These are phyloP conservation scores for Hirschioporus abietinus DNA, from an alignment of 768 basidiomycete genomes.

Conservation along the genomic window DNA sequence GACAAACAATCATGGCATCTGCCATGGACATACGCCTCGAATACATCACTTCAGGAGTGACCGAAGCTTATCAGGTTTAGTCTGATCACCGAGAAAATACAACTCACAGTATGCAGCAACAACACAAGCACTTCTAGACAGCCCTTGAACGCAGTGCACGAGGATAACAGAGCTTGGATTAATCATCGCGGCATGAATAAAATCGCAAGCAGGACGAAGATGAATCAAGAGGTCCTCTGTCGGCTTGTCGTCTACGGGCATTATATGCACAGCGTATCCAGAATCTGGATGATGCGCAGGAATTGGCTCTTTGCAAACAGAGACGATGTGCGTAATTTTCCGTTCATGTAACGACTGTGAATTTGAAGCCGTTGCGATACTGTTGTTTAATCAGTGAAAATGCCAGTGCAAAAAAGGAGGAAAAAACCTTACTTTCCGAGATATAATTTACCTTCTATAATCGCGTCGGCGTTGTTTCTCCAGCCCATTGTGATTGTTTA, in stretches of 20 bases:
- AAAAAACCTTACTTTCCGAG: constrained; percentile 64
- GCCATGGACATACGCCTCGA: constrained; percentile 49
- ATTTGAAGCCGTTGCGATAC: constrained; percentile 65
- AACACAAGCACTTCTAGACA: constrained; percentile 63
- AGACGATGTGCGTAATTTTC: constrained; percentile 74
- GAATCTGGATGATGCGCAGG: constrained; percentile 67
- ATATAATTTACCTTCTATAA: constrained; percentile 61
- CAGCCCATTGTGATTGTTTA: not conserved
- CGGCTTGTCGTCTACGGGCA: constrained; percentile 64
- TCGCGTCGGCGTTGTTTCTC: constrained; percentile 60
- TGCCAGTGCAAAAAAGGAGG: constrained; percentile 17
- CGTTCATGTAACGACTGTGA: constrained; percentile 67
- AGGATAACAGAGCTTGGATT: constrained; percentile 48
- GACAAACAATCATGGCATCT: constrained; percentile 53
- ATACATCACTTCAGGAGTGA: constrained; percentile 53
- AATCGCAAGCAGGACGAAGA: constrained; percentile 59
- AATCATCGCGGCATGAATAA: constrained; percentile 57
- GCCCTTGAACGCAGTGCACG: constrained; percentile 63
- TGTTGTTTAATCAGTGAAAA: constrained; percentile 24
- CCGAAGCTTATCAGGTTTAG: constrained; percentile 4
- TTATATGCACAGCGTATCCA: constrained; percentile 62
- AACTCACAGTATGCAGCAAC: constrained; percentile 72
- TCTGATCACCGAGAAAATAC: constrained; percentile 2
- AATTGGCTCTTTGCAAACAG: constrained; percentile 68
- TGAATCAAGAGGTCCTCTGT: constrained; percentile 64